Conservation (phyloP, 768 basidiomycete species). For the Leucocoprinus leucothites region DNA sequence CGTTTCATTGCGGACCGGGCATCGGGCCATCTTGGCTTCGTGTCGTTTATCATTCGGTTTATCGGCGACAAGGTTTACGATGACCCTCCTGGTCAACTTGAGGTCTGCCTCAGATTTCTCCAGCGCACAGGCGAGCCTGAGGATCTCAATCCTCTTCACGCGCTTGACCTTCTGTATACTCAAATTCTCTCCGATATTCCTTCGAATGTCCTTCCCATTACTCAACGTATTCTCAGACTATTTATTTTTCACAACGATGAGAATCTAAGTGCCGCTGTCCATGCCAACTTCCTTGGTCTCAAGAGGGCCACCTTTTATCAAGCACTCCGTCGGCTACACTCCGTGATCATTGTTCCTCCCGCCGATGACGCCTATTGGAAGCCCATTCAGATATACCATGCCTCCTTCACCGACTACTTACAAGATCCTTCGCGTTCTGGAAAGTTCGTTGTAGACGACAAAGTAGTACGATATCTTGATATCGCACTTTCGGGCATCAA, state of each 20-base stretch:
- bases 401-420: neutral
- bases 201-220: neutral
- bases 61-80: neutral
- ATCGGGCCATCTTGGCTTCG: neutral
- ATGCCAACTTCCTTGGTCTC: neutral
- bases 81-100: neutral
- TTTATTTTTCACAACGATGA: neutral
- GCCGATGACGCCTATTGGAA: neutral
- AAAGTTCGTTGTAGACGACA: neutral
- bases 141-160: neutral
- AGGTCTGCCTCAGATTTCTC: neutral
- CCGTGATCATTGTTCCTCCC: neutral
- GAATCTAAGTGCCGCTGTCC: neutral
- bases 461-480: neutral
- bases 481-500: no score
- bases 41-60: neutral
- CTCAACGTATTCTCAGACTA: neutral
- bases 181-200: neutral
- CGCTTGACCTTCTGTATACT: neutral
- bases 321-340: neutral
- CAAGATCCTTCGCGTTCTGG: neutral
- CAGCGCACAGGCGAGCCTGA: no score
- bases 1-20: neutral
- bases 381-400: neutral
- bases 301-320: neutral